Percentiles rank a stretch among this genome's conserved stretches.
These are phyloP conservation scores for Acanthamoeba healyi DNA, from an alignment of 208 protist species.

Conservation along the genomic window DNA sequence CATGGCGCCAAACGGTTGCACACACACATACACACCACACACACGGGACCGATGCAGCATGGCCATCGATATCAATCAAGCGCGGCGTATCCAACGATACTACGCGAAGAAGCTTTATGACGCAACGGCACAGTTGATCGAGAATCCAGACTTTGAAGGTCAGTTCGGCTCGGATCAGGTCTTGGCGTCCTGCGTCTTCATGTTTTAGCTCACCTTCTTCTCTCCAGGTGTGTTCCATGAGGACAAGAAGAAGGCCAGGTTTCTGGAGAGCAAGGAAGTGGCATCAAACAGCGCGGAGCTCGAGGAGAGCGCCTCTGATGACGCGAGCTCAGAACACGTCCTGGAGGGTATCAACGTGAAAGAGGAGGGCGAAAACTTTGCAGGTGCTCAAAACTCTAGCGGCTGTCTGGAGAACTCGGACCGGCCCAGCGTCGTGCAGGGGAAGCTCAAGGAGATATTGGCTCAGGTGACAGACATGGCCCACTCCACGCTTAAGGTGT, in stretches of 20 bases:
- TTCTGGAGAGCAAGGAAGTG: background rate
- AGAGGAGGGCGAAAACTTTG: background rate
- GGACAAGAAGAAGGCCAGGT: slow-evolving; percentile 35
- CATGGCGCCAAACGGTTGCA: background rate
- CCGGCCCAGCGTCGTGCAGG: background rate
- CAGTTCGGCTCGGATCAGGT: background rate
- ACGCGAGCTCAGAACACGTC: too few species aligned
- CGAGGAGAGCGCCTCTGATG: too few species aligned
- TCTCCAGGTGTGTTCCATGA: background rate
- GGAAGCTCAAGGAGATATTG: slow-evolving; percentile 13
- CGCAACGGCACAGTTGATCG: background rate
- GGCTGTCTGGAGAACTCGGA: background rate
- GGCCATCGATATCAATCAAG: background rate
- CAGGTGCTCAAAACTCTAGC: background rate
- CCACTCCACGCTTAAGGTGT: background rate
- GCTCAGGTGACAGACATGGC: background rate
- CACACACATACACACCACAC: too few species aligned
- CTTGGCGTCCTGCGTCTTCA: background rate
- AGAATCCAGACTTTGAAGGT: slow-evolving; percentile 23
- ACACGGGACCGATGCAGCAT: background rate
- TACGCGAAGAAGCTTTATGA: slow-evolving; percentile 12
- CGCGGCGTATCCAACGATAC: slow-evolving; percentile 1
- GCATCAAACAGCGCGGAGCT: too few species aligned
- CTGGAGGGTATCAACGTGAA: background rate
- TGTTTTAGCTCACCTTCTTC: background rate